Percentiles rank a stretch among this genome's conserved stretches.
Conservation (phyloP, 1,284 basidiomycete genomes). For the Fomitopsis schrenkii region DNA sequence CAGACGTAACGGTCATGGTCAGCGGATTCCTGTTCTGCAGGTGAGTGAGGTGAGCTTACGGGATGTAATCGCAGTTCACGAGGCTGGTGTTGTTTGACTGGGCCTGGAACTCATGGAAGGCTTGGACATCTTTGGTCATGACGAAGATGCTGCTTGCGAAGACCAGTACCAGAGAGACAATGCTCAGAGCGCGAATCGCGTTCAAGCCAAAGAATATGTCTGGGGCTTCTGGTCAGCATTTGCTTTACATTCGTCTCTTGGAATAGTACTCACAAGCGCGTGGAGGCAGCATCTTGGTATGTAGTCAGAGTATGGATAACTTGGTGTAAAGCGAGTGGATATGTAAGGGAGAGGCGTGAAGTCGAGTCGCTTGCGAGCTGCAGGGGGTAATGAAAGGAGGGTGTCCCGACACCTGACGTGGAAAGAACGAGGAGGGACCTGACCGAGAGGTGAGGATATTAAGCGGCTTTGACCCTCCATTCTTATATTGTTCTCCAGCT, state of each 20-base stretch:
- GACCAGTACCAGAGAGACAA: conserved; percentile 74
- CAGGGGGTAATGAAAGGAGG: conserved; percentile 7
- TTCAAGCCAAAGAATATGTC: conserved; percentile 81
- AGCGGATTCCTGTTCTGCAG: neutral
- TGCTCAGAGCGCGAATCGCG: conserved; percentile 70
- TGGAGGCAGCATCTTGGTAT: conserved; percentile 29
- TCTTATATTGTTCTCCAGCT: neutral
- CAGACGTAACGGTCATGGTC: conserved; percentile 3
- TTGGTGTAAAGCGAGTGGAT: neutral
- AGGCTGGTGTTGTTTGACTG: conserved; percentile 33
- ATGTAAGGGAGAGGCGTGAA: conserved; percentile 1
- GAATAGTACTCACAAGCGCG: conserved; percentile 33
- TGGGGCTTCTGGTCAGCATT: conserved; percentile 22
- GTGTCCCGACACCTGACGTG: conserved; percentile 17
- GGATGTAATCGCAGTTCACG: conserved; percentile 72
- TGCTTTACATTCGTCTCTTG: neutral
- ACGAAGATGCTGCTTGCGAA: conserved; percentile 81
- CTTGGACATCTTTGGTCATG: conserved; percentile 75
- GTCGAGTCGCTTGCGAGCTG: neutral
- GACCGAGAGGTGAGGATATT: conserved; percentile 6
- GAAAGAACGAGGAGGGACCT: conserved; percentile 4
- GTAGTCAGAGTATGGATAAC: neutral
- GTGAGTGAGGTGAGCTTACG: conserved; percentile 38
- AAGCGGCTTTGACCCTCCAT: neutral
- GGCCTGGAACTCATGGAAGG: conserved; percentile 61